Percentiles rank a stretch among this genome's conserved stretches.
phyloP scores from a whole-genome alignment of 169 alveolate species.

The Blepharisma undulans region DNA sequence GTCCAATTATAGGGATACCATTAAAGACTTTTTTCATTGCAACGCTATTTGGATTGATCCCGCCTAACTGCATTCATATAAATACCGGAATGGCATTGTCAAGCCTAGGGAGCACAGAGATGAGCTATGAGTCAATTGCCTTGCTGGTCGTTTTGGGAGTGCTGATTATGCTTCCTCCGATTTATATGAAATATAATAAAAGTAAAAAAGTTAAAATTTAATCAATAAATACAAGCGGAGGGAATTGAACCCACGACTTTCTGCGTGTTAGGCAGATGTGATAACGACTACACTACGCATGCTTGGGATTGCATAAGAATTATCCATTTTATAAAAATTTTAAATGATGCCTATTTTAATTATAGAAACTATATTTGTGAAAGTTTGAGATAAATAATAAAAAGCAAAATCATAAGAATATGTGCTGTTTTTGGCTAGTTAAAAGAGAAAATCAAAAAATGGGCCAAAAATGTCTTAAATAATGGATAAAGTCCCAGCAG shows the following conservation, averaged over 20 bases:
- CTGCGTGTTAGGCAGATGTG: conserved; percentile 85
- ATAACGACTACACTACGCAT: conserved; percentile 72
- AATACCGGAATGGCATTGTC: conserved; percentile 69
- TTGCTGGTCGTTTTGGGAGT: conserved; percentile 55
- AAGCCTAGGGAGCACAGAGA: conserved; percentile 56
- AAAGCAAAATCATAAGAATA: too few species aligned
- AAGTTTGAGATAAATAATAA: too few species aligned
- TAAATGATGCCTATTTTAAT: too few species aligned
- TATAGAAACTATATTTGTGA: too few species aligned
- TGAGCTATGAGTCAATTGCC: conserved; percentile 32
- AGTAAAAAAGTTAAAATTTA: not conserved
- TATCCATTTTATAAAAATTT: not conserved
- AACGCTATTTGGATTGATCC: conserved; percentile 77
- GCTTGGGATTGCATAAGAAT: not conserved
- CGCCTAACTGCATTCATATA: conserved; percentile 69
- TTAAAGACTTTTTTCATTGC: conserved; percentile 54
- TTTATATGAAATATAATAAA: conserved; percentile 33
- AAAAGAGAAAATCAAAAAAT: not conserved
- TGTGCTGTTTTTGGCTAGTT: too few species aligned
- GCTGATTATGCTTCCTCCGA: conserved; percentile 62
- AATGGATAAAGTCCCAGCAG: not conserved
- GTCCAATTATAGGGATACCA: conserved; percentile 73
- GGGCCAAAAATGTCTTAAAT: not conserved
- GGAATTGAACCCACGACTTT: conserved; percentile 86
- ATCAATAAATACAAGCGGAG: conserved; percentile 43